Evolutionary conservation across 1,284 basidiomycete species (phyloP), one percentile per base, ranked within the genome.

Genomic region (Mycosarcoma maydis): DNA sequence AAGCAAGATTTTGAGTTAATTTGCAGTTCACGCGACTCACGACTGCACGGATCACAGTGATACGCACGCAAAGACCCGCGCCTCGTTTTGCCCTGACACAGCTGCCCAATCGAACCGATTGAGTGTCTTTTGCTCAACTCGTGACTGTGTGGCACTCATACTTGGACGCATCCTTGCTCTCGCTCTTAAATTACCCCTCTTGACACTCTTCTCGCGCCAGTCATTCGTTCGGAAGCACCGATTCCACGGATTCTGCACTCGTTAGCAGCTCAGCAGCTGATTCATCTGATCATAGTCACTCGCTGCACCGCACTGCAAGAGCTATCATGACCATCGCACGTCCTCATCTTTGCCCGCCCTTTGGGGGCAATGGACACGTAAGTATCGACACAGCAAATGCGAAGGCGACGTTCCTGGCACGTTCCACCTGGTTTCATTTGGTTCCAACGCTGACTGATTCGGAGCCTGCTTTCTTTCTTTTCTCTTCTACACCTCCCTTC

Each of bases 301-400:
- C n/a, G 7, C 34, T 29, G 37, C 14, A 16, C 17, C 24, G 26
- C 29, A 26, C 10, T 22, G 32, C n/a, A 41, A 6, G 17, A 14
- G 14, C 17, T 7, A 34, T 33, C 45, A 65, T 65, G 61, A 65
- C 54, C 10, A 39, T 53, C 30, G 61, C 61, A 46, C 61, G 61
- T 13, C 61, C 54, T 16, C 46, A 57, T 22, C 46, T 65, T 16
- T 32, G 61, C 3, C 61, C 61, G 33, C 45, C 49, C 4, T 64
- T 53, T 32, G 61, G 61, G 24, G 54, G 54, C 50, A 58, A 49
- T 46, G 61, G 61, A 22, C 40, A 64, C 39, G 59, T 62, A 51
- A 62, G 59, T 62, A 33, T 19, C 6, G 6, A 2, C 11, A n/a
- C 7, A 16, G 33, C 16, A 11, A 6, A 34, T n/a, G 33, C 13